Base-by-base conservation (phyloP, 441 rosid genomes). In the Pelargonium citronellum region DNA sequence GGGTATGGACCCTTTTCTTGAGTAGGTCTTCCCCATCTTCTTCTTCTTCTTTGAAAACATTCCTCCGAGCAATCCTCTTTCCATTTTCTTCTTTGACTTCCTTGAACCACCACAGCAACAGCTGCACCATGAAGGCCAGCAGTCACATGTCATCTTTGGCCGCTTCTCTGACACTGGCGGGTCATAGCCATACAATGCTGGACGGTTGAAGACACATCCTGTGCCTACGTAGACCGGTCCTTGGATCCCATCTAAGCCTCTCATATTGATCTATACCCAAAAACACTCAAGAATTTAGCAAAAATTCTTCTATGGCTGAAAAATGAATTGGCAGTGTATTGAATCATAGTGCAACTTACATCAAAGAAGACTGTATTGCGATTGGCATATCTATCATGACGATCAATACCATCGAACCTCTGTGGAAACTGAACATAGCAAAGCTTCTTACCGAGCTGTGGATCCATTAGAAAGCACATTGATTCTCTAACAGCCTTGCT, bases 171-270 rank as follows among this genome's bases (percentile, higher is more conserved):
- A 64, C 65, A 61, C 65, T 12, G 98, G 98, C 73, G 99, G 99
- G 68, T 95, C 97, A 79, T 95, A 95, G 66, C 99, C 98, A 77
- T 95, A 92, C 71, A 95, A 84, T 27, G 99, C 98, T 39, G 98
- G 91, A 79, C 99, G 86, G 57, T 92, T 95, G 88, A 95, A 95
- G 72, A 92, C 98, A 64, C 99, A 92, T 65, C 99, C 99, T 16
- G 99, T 92, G 73, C 99, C 99, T 71, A 95, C 99, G 63, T 95
- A 95, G 16, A 95, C 99, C 55, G 98, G 99, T 55, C 99, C 99
- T 87, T 95, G 99, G 81, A 95, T 87, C 43, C 99, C 98, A 80
- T 95, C 99, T 69, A 89, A 82, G 73, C 99, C 98, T 82, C 98
- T 91, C 91, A 95, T 86, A 79, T 95, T 95, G 19, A 95, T 95